These are phyloP conservation scores for Aspergillus bertholletiae DNA, from an alignment of 495 filamentous ascomycete species.

Conservation along the genomic window DNA sequence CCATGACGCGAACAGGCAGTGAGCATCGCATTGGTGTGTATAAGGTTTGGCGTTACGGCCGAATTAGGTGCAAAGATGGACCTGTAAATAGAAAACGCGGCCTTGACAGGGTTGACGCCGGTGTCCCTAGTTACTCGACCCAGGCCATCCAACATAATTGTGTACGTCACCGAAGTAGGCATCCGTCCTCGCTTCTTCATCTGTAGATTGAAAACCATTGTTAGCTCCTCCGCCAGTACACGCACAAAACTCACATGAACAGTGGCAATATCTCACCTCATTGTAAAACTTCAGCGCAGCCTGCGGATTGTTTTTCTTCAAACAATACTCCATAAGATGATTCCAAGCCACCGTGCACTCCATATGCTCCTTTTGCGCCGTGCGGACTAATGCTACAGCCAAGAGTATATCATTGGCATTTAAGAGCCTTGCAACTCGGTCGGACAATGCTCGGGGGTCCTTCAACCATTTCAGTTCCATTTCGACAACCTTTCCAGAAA, in stretches of 20 bases:
- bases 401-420: slow-evolving; percentile 51
- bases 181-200: slow-evolving; percentile 88
- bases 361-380: slow-evolving; percentile 54
- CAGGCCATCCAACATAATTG: slow-evolving; percentile 75
- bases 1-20: slow-evolving; percentile 67
- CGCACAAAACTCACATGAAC: background rate
- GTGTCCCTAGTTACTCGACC: slow-evolving; percentile 45
- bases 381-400: slow-evolving; percentile 62
- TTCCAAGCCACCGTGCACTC: slow-evolving; percentile 80
- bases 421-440: slow-evolving; percentile 57
- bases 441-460: slow-evolving; percentile 64
- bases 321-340: slow-evolving; percentile 67
- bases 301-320: slow-evolving; percentile 55
- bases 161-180: slow-evolving; percentile 76
- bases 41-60: slow-evolving; percentile 60
- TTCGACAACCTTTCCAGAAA: slow-evolving; percentile 24
- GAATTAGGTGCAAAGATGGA: slow-evolving; percentile 59
- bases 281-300: slow-evolving; percentile 76
- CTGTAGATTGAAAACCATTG: slow-evolving; percentile 34
- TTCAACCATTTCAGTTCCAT: slow-evolving; percentile 59
- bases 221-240: slow-evolving; percentile 6
- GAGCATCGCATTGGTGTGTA: slow-evolving; percentile 83
- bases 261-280: slow-evolving; percentile 50
- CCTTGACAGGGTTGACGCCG: slow-evolving; percentile 44
- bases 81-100: slow-evolving; percentile 67